Evolutionary conservation across 106 monocot species (phyloP), one percentile per base, ranked within the genome.

Genomic region (Allium fistulosum): DNA sequence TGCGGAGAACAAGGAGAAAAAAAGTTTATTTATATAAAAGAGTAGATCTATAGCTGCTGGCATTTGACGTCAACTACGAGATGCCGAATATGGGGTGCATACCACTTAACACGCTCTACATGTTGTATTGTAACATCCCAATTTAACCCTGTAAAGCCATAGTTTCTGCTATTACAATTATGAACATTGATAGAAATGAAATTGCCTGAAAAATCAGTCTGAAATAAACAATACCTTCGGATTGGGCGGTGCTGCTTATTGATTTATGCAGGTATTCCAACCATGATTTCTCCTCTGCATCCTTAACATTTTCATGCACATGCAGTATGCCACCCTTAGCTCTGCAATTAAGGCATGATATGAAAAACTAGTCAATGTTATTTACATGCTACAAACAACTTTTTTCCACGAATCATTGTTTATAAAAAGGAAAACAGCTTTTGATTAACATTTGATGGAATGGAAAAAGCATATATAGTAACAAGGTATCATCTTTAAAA

Each of bases 71-170:
- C 95, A 37, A 78, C 91, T 14, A 91, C 88, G 57, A 96, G 67
- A 73, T 96, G 95, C 10, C 81, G 88, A 65, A 96, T 83, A 17
- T 79, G 91, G 27, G 95, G 95, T 9, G 88, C 95, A 49, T 96
- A 96, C 85, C 83, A 96, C 67, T 96, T 96, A 9, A 96, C 88
- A 12, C 84, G 78, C 71, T 96, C 88, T 46, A 96, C 50, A 65
- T 96, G 91, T 10, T 86, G 76, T 65, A 91, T 9, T n/a, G 88
- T 77, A 49, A 91, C 84, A 65, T 84, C 75, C 95, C 95, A 96
- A 57, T 4, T 65, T 74, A 77, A 77, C 51, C 95, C 95, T 91
- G 72, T 14, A 59, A 71, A 13, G 1, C 53, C 3, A 7, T 26
- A 59, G 10, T 45, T 22, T 14, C 51, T 37, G 16, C 16, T 46